Evolutionary conservation across 805 yeast species (phyloP).

Genomic region (Yarrowia divulgata): DNA sequence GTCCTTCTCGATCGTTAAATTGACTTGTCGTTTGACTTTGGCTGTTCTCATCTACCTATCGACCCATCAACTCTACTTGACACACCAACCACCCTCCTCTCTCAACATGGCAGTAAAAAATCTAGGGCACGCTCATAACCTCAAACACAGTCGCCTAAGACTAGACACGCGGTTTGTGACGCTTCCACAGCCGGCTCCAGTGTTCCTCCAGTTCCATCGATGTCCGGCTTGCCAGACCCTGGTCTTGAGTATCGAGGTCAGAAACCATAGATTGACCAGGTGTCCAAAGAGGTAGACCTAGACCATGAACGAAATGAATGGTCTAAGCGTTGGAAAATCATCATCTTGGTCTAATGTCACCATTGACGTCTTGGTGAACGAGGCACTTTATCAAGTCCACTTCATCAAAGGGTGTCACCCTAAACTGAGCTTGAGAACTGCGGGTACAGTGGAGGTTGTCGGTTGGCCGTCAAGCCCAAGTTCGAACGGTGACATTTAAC

Average conservation of each 20-base stretch:
- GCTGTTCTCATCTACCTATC: background rate
- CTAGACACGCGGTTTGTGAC: slow-evolving; percentile 1
- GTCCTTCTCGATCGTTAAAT: too few species aligned
- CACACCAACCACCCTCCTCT: background rate
- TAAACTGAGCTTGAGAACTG: too few species aligned
- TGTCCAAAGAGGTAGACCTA: background rate
- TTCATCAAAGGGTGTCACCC: too few species aligned
- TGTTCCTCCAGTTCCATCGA: background rate
- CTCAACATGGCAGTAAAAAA: background rate
- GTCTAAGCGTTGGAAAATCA: too few species aligned
- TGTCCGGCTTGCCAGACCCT: slow-evolving; percentile 6
- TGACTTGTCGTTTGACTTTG: too few species aligned
- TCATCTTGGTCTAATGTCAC: too few species aligned
- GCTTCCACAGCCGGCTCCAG: slow-evolving; percentile 2
- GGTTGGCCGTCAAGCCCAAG: too few species aligned
- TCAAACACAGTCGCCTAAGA: background rate
- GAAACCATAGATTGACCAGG: background rate
- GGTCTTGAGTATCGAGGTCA: slow-evolving; percentile 8
- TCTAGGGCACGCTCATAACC: background rate
- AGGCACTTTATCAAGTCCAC: too few species aligned
- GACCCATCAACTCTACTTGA: background rate
- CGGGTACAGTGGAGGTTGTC: too few species aligned
- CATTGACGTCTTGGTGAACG: too few species aligned
- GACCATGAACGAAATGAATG: too few species aligned
- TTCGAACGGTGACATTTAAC: too few species aligned